Percentiles rank a stretch among this genome's conserved stretches.
Conservation (phyloP, 164 flowering plant genomes). For the Chimonanthus salicifolius region DNA sequence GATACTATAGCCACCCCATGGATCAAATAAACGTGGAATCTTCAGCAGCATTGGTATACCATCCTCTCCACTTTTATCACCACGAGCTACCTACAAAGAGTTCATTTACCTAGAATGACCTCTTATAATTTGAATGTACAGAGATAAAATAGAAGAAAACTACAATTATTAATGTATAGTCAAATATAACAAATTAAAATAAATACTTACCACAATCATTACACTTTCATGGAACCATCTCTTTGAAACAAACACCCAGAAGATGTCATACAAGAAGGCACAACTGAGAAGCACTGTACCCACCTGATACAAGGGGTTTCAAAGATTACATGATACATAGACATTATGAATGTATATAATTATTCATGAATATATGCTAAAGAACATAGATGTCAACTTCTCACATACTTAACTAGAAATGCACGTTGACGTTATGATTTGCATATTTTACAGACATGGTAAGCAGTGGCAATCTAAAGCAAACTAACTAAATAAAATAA, state of each 20-base stretch:
- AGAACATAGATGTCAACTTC: no score
- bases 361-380: no score
- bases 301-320: conserved; percentile 44
- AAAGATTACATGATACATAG: background rate
- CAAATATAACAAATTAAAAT: background rate
- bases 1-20: conserved; percentile 98
- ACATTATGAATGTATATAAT: background rate
- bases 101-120: background rate
- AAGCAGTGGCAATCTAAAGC: background rate
- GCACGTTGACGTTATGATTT: background rate
- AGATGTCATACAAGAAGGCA: conserved; percentile 93
- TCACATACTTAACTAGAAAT: no score
- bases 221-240: conserved; percentile 87
- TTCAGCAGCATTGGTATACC: conserved; percentile 96
- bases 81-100: conserved; percentile 82
- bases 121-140: background rate
- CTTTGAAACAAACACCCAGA: conserved; percentile 94
- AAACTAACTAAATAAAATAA: background rate
- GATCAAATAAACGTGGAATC: conserved; percentile 95
- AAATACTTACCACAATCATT: conserved; percentile 87
- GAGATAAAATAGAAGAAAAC: background rate
- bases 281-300: conserved; percentile 94
- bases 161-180: background rate
- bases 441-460: background rate
- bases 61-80: conserved; percentile 94